Evolutionary conservation across 306 rosid species (phyloP).

Genomic region (Pachyrhizus erosus): DNA sequence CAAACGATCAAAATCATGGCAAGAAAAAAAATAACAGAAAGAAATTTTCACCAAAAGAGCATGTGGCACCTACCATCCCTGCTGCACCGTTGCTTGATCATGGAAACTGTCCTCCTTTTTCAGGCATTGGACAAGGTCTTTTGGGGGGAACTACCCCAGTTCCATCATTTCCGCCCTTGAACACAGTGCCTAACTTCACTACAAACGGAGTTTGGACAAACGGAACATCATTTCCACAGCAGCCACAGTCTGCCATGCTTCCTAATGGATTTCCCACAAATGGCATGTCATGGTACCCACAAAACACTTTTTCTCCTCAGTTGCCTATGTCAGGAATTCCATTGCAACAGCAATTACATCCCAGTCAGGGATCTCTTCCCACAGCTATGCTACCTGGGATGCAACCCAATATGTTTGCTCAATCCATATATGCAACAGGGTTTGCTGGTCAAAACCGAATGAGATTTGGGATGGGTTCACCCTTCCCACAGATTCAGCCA

Average conservation of each 20-base stretch:
- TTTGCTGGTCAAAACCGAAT: constrained; percentile 61
- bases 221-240: constrained; percentile 54
- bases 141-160: constrained; percentile 43
- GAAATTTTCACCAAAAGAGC: constrained; percentile 33
- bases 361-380: constrained; percentile 43
- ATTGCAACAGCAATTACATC: constrained; percentile 59
- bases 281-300: constrained; percentile 59
- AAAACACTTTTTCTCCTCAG: constrained; percentile 59
- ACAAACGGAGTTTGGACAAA: constrained; percentile 65
- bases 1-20: constrained; percentile 56
- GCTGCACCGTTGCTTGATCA: constrained; percentile 41
- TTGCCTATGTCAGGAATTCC: constrained; percentile 57
- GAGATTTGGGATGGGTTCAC: constrained; percentile 55
- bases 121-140: constrained; percentile 52
- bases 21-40: constrained; percentile 55
- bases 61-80: constrained; percentile 39
- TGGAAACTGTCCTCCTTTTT: constrained; percentile 47
- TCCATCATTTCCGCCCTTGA: constrained; percentile 54
- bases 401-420: constrained; percentile 52
- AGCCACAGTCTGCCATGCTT: constrained; percentile 53
- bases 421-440: constrained; percentile 54
- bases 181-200: constrained; percentile 43
- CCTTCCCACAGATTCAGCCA: constrained; percentile 48
- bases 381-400: constrained; percentile 46
- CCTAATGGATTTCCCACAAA: constrained; percentile 60